These are phyloP conservation scores for Hyphopichia fennica DNA, from an alignment of 1,139 yeast species.

Conservation along the genomic window DNA sequence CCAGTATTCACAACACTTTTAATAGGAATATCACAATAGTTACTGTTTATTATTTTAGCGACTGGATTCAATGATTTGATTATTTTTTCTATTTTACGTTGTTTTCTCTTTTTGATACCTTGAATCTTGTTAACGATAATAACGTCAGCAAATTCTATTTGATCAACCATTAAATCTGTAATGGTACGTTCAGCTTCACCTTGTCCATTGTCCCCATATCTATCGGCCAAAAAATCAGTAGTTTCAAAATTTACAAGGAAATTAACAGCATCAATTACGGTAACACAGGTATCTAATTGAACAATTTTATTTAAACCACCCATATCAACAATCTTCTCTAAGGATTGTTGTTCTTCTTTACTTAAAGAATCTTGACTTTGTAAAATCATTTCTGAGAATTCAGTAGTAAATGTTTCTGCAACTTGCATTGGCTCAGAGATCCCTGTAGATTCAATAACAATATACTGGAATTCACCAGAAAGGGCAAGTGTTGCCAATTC, in stretches of 20 bases:
- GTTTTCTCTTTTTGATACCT: slow-evolving; percentile 21
- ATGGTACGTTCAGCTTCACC: slow-evolving; percentile 43
- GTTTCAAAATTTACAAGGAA: slow-evolving; percentile 41
- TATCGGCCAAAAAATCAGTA: slow-evolving; percentile 39
- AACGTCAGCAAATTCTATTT: slow-evolving; percentile 46
- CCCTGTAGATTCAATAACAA: slow-evolving; percentile 47
- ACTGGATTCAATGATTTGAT: slow-evolving; percentile 39
- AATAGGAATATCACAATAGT: slow-evolving; percentile 37
- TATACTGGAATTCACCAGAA: slow-evolving; percentile 35
- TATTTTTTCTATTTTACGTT: slow-evolving; percentile 25
- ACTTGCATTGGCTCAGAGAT: slow-evolving; percentile 52
- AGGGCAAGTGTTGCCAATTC: slow-evolving; percentile 37
- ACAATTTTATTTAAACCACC: slow-evolving; percentile 43
- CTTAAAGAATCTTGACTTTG: slow-evolving; percentile 14
- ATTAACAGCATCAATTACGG: slow-evolving; percentile 43
- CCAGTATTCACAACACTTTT: slow-evolving; percentile 33
- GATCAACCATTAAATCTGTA: slow-evolving; percentile 46
- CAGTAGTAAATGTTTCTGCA: slow-evolving; percentile 47
- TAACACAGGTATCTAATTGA: slow-evolving; percentile 45
- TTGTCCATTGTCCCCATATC: slow-evolving; percentile 38
- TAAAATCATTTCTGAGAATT: slow-evolving; percentile 31
- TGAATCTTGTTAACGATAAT: slow-evolving; percentile 39
- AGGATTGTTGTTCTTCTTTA: slow-evolving; percentile 21
- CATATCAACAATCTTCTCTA: slow-evolving; percentile 28
- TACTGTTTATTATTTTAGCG: slow-evolving; percentile 33